phyloP scores from a whole-genome alignment of 148 eudicot genomes.

The Beta vulgaris region DNA sequence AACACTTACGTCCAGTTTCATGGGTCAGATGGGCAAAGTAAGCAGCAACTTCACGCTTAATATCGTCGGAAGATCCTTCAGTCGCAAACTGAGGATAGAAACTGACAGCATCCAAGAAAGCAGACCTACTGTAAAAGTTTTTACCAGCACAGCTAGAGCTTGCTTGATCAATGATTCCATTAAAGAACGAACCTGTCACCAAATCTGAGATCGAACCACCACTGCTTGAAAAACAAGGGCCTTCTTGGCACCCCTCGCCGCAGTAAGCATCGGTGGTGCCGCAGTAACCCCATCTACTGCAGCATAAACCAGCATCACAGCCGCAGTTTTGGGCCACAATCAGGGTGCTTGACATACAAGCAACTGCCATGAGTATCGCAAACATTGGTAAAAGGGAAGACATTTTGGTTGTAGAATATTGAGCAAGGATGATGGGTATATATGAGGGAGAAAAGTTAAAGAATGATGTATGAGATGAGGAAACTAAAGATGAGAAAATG shows the following conservation, averaged over 20 bases:
- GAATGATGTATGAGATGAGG: neutral
- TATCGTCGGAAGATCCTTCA: slow-evolving; percentile 37
- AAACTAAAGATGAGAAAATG: neutral
- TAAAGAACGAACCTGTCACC: slow-evolving; percentile 42
- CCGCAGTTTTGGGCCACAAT: slow-evolving; percentile 1
- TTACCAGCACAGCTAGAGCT: slow-evolving; percentile 46
- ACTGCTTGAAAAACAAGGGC: slow-evolving; percentile 27
- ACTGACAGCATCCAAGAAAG: slow-evolving; percentile 38
- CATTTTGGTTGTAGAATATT: slow-evolving; percentile 1
- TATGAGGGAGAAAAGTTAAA: neutral
- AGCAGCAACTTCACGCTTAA: slow-evolving; percentile 61
- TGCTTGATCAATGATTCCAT: slow-evolving; percentile 39
- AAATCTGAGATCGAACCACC: slow-evolving; percentile 32
- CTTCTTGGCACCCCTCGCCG: slow-evolving; percentile 50
- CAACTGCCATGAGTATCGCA: neutral
- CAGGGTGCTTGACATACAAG: neutral
- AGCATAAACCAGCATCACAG: slow-evolving; percentile 26
- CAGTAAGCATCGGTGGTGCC: slow-evolving; percentile 44
- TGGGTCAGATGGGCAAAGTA: slow-evolving; percentile 65
- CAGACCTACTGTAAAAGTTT: slow-evolving; percentile 39
- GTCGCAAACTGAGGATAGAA: slow-evolving; percentile 45
- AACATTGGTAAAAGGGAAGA: neutral
- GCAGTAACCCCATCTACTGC: slow-evolving; percentile 53
- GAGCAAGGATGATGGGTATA: neutral
- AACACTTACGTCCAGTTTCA: slow-evolving; percentile 67